These are phyloP conservation scores for Porcisia hertigi DNA, from an alignment of 208 protist genomes.

Conservation along the genomic window DNA sequence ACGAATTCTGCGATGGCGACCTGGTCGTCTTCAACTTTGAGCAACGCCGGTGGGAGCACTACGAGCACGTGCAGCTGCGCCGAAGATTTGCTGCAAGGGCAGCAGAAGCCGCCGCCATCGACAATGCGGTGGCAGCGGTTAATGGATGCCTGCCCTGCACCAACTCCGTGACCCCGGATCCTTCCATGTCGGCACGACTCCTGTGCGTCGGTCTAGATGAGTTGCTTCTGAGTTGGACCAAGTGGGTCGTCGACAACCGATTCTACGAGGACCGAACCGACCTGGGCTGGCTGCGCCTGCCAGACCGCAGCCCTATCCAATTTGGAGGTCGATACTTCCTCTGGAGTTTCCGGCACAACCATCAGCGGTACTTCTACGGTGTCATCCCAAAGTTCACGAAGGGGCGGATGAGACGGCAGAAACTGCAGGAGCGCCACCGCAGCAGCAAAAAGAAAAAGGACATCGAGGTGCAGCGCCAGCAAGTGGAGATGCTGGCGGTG, in stretches of 20 bases:
- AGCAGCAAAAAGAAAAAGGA: slow-evolving; percentile 25
- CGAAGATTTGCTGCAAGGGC: slow-evolving; percentile 27
- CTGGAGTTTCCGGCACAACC: slow-evolving; percentile 59
- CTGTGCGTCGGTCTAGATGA: slow-evolving; percentile 45
- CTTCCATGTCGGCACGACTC: slow-evolving; percentile 36
- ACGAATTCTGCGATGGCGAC: slow-evolving; percentile 60
- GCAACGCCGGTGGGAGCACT: slow-evolving; percentile 40
- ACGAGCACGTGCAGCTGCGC: slow-evolving; percentile 53
- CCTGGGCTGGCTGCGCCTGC: slow-evolving; percentile 42
- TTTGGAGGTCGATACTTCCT: slow-evolving; percentile 56
- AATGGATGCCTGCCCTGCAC: background rate
- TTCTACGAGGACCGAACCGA: slow-evolving; percentile 56
- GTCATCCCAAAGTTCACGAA: slow-evolving; percentile 70
- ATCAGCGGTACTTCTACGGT: slow-evolving; percentile 62
- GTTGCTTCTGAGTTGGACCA: slow-evolving; percentile 59
- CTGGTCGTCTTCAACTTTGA: slow-evolving; percentile 52
- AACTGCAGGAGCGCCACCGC: slow-evolving; percentile 31
- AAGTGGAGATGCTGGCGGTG: background rate
- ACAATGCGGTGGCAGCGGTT: background rate
- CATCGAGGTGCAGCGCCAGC: background rate
- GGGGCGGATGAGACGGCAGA: slow-evolving; percentile 38
- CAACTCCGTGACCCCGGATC: slow-evolving; percentile 12
- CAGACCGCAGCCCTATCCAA: slow-evolving; percentile 33
- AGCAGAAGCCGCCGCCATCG: background rate
- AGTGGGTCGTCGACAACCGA: slow-evolving; percentile 48